Evolutionary conservation across 2,329 filamentous ascomycete genomes (phyloP).

Genomic region (Geosmithia putterillii): DNA sequence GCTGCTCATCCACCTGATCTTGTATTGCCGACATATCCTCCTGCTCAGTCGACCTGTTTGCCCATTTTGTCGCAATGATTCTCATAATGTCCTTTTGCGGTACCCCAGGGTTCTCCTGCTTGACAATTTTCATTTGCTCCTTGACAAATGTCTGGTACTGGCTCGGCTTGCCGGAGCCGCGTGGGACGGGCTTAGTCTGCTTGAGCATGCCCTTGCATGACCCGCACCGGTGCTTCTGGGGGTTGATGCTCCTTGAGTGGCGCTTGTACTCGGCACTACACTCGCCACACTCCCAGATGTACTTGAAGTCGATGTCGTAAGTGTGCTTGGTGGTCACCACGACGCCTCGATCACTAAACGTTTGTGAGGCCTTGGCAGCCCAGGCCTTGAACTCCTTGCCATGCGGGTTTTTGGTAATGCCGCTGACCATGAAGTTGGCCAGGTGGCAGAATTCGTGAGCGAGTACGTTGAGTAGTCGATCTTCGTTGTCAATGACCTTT

Average conservation of each 20-base stretch:
- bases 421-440: conserved; percentile 78
- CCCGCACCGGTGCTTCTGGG: conserved; percentile 59
- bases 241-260: conserved; percentile 77
- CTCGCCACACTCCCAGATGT: conserved; percentile 64
- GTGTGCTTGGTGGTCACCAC: conserved; percentile 80
- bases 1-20: conserved; percentile 6
- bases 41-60: conserved; percentile 7
- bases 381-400: conserved; percentile 75
- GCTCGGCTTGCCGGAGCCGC: conserved; percentile 25
- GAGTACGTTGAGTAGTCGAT: conserved; percentile 77
- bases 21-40: neutral
- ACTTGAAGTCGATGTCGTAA: conserved; percentile 88
- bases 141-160: conserved; percentile 47
- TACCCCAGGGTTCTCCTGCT: conserved; percentile 39
- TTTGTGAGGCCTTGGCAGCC: conserved; percentile 40
- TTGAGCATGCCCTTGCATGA: conserved; percentile 57
- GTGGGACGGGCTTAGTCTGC: conserved; percentile 70
- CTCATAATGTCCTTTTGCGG: conserved; percentile 59
- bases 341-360: conserved; percentile 51
- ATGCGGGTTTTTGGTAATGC: conserved; percentile 65
- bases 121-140: conserved; percentile 52
- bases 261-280: conserved; percentile 68
- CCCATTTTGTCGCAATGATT: conserved; percentile 51
- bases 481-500: conserved; percentile 70
- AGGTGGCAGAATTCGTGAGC: conserved; percentile 96